A percentile compares a stretch with the other conserved stretches of the same genome.
Conservation (phyloP, 352 stramenopile genomes). For the Pythium dissimile region DNA sequence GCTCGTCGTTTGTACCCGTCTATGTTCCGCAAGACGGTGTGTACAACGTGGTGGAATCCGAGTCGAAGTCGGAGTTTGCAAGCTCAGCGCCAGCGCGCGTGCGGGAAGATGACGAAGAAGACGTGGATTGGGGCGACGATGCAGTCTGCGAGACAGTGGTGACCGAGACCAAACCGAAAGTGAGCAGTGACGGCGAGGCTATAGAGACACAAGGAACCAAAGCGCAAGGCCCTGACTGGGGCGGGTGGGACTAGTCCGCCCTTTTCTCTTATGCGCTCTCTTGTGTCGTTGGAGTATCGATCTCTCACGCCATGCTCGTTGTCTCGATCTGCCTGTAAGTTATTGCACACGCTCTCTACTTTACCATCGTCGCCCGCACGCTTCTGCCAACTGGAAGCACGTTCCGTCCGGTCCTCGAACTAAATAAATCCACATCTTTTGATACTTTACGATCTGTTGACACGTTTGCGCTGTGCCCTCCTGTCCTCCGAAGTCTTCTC, state of each 20-base stretch:
- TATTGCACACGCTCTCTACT: slow-evolving; percentile 1
- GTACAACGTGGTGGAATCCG: background rate
- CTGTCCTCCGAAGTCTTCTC: too few relatives aligned
- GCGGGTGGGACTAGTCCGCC: slow-evolving; percentile 2
- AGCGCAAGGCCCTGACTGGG: background rate
- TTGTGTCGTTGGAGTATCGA: background rate
- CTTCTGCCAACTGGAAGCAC: slow-evolving; percentile 9
- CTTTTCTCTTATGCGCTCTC: background rate
- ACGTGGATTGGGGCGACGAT: slow-evolving; percentile 65
- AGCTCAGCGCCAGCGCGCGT: background rate
- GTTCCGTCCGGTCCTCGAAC: slow-evolving; percentile 6
- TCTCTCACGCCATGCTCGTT: background rate
- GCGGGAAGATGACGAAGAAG: slow-evolving; percentile 38
- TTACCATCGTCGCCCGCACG: background rate
- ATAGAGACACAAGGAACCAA: slow-evolving; percentile 1
- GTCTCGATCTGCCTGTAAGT: slow-evolving; percentile 3
- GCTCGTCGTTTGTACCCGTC: slow-evolving; percentile 31
- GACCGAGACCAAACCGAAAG: background rate
- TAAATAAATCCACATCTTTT: background rate
- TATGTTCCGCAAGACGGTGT: slow-evolving; percentile 2
- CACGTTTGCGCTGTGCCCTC: too few relatives aligned
- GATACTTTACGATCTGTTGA: too few relatives aligned
- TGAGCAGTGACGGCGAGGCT: background rate
- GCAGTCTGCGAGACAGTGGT: slow-evolving; percentile 23
- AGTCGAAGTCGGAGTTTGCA: background rate